These are phyloP conservation scores for Adansonia rubrostipa DNA, from an alignment of 441 rosid species.

Conservation along the genomic window DNA sequence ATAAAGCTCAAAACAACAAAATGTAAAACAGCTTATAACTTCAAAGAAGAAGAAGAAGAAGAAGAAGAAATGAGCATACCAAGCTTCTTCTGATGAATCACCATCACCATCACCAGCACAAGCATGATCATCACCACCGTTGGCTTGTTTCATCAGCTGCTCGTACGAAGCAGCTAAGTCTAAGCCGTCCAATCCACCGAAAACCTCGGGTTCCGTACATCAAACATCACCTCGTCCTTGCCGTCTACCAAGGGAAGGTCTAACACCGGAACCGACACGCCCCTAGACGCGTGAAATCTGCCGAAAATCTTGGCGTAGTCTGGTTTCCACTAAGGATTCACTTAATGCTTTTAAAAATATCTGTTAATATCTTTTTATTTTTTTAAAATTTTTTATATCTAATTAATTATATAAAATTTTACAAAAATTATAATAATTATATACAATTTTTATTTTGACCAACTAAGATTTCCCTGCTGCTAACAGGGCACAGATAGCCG, in stretches of 20 bases:
- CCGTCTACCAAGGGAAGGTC: constrained; percentile 70
- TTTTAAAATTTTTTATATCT: no score
- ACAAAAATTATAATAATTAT: no score
- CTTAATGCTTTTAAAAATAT: no score
- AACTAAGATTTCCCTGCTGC: no score
- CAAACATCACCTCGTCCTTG: constrained; percentile 53
- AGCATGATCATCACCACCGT: constrained; percentile 33
- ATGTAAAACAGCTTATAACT: not conserved
- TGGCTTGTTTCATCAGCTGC: constrained; percentile 51
- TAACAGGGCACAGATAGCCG: no score
- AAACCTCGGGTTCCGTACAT: constrained; percentile 65
- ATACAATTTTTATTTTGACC: no score
- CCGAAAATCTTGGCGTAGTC: constrained; percentile 87
- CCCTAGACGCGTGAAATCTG: constrained; percentile 72
- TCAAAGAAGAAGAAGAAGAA: not conserved
- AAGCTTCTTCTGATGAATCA: constrained; percentile 70
- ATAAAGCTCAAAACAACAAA: not conserved
- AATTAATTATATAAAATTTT: no score
- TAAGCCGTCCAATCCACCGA: constrained; percentile 60
- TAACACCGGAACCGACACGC: constrained; percentile 82
- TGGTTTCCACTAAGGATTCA: no score
- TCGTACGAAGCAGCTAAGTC: constrained; percentile 73
- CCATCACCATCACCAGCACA: constrained; percentile 10
- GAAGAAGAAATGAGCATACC: constrained; percentile 43
- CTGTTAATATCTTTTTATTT: no score